phyloP scores from a whole-genome alignment of 2,329 filamentous ascomycete species.

The Xylariaceae sp. region DNA sequence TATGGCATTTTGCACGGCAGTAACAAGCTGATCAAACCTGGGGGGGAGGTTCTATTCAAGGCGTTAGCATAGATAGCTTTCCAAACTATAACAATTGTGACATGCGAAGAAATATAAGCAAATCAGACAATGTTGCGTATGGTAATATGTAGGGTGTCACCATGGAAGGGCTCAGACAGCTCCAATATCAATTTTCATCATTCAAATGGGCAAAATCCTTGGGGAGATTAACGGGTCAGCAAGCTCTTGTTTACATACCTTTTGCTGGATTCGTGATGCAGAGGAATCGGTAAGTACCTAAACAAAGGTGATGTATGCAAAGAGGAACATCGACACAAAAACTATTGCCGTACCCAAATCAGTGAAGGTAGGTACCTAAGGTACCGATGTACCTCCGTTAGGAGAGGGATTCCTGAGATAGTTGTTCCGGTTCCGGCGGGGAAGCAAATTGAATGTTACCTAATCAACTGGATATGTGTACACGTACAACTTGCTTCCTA shows the following conservation, averaged over 20 bases:
- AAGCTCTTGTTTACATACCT: conserved; percentile 13
- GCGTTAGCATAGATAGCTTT: conserved; percentile 6
- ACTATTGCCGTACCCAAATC: too few species aligned
- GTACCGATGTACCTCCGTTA: too few species aligned
- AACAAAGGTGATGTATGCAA: background rate
- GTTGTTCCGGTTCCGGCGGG: background rate
- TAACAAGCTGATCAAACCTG: background rate
- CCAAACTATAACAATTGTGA: conserved; percentile 18
- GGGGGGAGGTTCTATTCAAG: background rate
- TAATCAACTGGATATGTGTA: too few species aligned
- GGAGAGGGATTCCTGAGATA: background rate
- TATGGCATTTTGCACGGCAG: conserved; percentile 15
- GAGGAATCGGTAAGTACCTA: background rate
- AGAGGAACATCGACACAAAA: background rate
- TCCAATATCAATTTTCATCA: conserved; percentile 67
- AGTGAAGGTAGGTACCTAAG: too few species aligned
- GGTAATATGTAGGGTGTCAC: conserved; percentile 58
- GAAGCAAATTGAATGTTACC: background rate
- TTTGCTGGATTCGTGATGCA: background rate
- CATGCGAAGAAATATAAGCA: conserved; percentile 15
- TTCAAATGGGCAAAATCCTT: conserved; percentile 2
- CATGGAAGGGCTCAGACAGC: conserved; percentile 71
- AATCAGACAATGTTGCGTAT: conserved; percentile 58
- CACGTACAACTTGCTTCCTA: too few species aligned
- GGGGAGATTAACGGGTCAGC: background rate